Conservation (phyloP, 768 basidiomycete genomes). For the Lactarius vividus region DNA sequence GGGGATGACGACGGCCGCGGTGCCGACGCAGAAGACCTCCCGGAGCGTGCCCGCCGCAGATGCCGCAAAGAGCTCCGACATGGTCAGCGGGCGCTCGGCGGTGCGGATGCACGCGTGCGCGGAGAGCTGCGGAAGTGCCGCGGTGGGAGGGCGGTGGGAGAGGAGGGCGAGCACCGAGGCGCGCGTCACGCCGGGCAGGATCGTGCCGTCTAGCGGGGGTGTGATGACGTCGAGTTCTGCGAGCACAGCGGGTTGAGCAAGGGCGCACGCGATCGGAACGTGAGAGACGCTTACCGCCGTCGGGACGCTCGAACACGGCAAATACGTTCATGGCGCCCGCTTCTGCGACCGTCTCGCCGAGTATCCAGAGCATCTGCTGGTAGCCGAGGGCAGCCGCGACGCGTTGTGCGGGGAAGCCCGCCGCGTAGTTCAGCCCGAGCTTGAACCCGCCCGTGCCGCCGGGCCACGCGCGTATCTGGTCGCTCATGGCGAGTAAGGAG, state of each 20-base stretch:
- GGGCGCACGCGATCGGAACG: neutral
- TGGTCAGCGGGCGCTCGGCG: slow-evolving; percentile 46
- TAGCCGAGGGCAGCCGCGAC: slow-evolving; percentile 47
- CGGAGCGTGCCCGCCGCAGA: slow-evolving; percentile 60
- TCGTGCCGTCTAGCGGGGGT: slow-evolving; percentile 86
- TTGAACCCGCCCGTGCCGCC: slow-evolving; percentile 53
- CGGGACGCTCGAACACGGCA: slow-evolving; percentile 41
- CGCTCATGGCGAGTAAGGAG: slow-evolving; percentile 44
- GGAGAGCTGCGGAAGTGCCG: slow-evolving; percentile 42
- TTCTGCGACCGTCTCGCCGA: slow-evolving; percentile 38
- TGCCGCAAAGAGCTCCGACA: slow-evolving; percentile 42
- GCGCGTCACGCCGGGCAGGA: slow-evolving; percentile 90
- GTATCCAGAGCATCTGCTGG: slow-evolving; percentile 51
- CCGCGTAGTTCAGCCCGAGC: slow-evolving; percentile 40
- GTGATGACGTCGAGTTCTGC: slow-evolving; percentile 80
- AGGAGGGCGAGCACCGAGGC: slow-evolving; percentile 77
- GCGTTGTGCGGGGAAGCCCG: slow-evolving; percentile 41
- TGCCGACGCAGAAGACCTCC: slow-evolving; percentile 85
- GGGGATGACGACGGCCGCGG: slow-evolving; percentile 73
- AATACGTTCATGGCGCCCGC: slow-evolving; percentile 54
- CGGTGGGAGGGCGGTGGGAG: slow-evolving; percentile 51
- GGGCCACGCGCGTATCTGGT: slow-evolving; percentile 48
- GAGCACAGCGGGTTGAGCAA: neutral
- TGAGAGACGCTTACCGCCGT: slow-evolving; percentile 35
- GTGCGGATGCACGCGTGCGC: slow-evolving; percentile 42